Evolutionary conservation across 129 eudicot genomes (phyloP).

Genomic region (Escallonia herrerae): DNA sequence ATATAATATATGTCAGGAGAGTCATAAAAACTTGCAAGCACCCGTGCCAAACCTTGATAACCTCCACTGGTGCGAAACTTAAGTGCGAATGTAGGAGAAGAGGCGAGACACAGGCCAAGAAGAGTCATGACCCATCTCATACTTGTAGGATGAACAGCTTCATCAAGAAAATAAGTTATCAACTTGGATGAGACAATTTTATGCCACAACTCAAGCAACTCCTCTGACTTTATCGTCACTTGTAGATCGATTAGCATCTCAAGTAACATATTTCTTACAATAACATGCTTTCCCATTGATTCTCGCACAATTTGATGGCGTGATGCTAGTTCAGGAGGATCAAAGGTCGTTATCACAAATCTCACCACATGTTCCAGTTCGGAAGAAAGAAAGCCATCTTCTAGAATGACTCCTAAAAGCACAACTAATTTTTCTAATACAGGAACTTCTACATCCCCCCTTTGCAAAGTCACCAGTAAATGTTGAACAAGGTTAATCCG

Average conservation of each 20-base stretch:
- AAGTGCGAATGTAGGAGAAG: constrained; percentile 74
- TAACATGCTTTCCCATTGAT: constrained; percentile 88
- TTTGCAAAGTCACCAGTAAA: constrained; percentile 76
- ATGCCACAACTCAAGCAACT: constrained; percentile 96
- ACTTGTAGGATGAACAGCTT: constrained; percentile 96
- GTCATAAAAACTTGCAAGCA: constrained; percentile 93
- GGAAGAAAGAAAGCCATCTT: constrained; percentile 78
- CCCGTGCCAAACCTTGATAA: constrained; percentile 76
- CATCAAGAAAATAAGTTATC: constrained; percentile 84
- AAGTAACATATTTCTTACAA: constrained; percentile 91
- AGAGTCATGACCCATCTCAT: constrained; percentile 99
- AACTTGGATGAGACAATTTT: constrained; percentile 79
- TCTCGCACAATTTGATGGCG: constrained; percentile 58
- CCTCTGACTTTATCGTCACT: constrained; percentile 73
- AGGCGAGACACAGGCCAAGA: constrained; percentile 88
- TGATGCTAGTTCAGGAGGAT: constrained; percentile 70
- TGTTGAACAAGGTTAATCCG: constrained; percentile 89
- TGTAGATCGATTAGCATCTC: constrained; percentile 91
- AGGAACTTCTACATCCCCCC: constrained; percentile 96
- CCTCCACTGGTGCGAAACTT: constrained; percentile 93
- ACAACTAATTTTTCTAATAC: constrained; percentile 82
- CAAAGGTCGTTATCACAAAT: constrained; percentile 87
- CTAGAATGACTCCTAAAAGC: constrained; percentile 64
- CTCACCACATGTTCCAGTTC: constrained; percentile 89
- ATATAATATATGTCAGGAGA: constrained; percentile 97